Percentiles rank a stretch among this genome's conserved stretches.
These are phyloP conservation scores for Aurantiochytrium sp. DNA, from an alignment of 108 stramenopile genomes.

Conservation along the genomic window DNA sequence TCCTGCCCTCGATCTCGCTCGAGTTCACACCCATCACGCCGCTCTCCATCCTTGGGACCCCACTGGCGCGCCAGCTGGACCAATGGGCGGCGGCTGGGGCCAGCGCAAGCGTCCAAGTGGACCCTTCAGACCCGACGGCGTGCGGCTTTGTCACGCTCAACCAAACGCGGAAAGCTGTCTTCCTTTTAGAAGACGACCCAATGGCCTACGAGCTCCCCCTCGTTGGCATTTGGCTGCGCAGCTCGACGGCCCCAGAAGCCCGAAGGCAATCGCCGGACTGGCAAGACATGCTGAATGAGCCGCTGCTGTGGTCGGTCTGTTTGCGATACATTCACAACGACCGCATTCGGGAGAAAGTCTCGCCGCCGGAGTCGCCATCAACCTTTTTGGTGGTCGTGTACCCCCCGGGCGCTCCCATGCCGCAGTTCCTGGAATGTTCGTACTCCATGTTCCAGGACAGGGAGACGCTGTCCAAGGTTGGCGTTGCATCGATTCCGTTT, in stretches of 20 bases:
- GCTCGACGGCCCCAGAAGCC: background rate
- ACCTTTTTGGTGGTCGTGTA: background rate
- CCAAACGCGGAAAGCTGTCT: conserved; percentile 23
- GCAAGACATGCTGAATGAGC: conserved; percentile 1
- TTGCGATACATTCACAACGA: conserved; percentile 22
- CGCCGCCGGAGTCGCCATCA: background rate
- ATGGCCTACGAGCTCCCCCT: conserved; percentile 16
- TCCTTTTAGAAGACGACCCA: background rate
- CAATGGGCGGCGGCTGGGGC: background rate
- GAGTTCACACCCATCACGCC: background rate
- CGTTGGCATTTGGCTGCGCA: conserved; percentile 7
- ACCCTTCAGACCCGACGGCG: conserved; percentile 1
- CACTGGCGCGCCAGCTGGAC: conserved; percentile 12
- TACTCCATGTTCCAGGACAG: conserved; percentile 14
- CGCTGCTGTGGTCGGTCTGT: background rate
- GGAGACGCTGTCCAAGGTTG: background rate
- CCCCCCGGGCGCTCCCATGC: background rate
- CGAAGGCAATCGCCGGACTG: background rate
- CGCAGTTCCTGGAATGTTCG: background rate
- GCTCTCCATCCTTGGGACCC: background rate
- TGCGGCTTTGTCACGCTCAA: conserved; percentile 22
- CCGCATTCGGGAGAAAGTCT: background rate
- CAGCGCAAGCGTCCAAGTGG: background rate
- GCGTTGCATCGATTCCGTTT: background rate
- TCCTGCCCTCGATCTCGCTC: background rate